A percentile compares a stretch with the other conserved stretches of the same genome.
Evolutionary conservation across 2,329 filamentous ascomycete genomes (phyloP).

Genomic region (Pestalotiopsis sp.): DNA sequence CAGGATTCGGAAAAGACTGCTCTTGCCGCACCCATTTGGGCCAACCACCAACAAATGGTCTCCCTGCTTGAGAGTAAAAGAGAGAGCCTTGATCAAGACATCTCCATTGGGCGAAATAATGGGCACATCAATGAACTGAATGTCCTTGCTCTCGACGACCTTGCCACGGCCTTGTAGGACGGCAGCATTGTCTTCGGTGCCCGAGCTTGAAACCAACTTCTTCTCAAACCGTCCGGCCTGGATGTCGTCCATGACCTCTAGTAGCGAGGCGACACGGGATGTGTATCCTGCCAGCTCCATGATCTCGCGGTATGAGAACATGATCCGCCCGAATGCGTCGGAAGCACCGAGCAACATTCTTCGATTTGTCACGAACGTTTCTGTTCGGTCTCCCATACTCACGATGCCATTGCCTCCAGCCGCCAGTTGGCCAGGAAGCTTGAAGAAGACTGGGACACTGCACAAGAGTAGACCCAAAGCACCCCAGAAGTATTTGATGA

Average conservation of each 20-base stretch:
- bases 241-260: conserved; percentile 95
- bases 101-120: conserved; percentile 98
- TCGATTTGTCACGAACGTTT: conserved; percentile 90
- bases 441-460: conserved; percentile 94
- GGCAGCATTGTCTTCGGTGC: conserved; percentile 78
- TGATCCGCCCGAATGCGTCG: conserved; percentile 91
- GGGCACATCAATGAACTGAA: conserved; percentile 61
- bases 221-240: conserved; percentile 91
- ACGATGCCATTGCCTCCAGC: conserved; percentile 41
- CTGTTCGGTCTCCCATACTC: conserved; percentile 72
- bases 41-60: conserved; percentile 94
- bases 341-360: conserved; percentile 91
- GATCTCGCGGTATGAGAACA: conserved; percentile 98
- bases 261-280: conserved; percentile 82
- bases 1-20: conserved; percentile 91
- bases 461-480: conserved; percentile 89
- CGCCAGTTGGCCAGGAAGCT: conserved; percentile 70
- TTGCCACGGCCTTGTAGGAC: conserved; percentile 82
- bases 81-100: conserved; percentile 82
- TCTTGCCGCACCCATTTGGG: conserved; percentile 97
- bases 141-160: conserved; percentile 71
- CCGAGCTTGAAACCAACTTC: conserved; percentile 88
- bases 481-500: conserved; percentile 99
- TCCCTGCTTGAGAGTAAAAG: conserved; percentile 82
- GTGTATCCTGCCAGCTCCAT: conserved; percentile 96